These are phyloP conservation scores for Aspergillus terreus DNA, from an alignment of 2,329 filamentous ascomycete species.

Conservation along the genomic window DNA sequence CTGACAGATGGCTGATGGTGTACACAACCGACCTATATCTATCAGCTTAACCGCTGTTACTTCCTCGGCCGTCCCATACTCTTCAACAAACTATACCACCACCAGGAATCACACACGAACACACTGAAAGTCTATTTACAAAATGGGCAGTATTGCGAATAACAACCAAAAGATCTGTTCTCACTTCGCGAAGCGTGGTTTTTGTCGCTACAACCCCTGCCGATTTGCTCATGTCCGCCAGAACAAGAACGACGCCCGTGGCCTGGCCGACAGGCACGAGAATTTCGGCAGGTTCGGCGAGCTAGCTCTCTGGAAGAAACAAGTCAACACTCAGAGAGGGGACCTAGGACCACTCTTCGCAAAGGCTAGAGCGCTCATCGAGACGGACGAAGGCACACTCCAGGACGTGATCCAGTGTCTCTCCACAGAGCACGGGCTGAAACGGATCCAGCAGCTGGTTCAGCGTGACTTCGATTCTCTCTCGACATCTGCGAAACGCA, in stretches of 20 bases:
- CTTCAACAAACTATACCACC: neutral
- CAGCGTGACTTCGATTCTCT: conserved; percentile 4
- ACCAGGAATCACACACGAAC: neutral
- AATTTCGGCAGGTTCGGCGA: neutral
- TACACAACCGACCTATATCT: neutral
- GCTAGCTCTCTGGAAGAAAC: conserved; percentile 6
- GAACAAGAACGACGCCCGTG: neutral
- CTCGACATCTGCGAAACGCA: conserved; percentile 4
- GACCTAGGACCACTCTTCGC: conserved; percentile 19
- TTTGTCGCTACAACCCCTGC: conserved; percentile 6
- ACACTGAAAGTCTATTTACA: neutral
- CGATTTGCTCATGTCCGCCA: conserved; percentile 2
- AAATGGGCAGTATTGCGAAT: neutral
- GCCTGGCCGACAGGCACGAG: neutral
- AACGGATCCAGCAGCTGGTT: conserved; percentile 23
- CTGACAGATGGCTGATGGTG: neutral
- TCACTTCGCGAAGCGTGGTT: conserved; percentile 9
- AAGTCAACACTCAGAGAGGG: conserved; percentile 1
- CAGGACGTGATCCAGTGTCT: conserved; percentile 29
- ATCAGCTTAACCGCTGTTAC: neutral
- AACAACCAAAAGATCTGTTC: conserved; percentile 7
- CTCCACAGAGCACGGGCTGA: conserved; percentile 27
- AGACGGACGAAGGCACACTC: conserved; percentile 15
- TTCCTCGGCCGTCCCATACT: neutral
- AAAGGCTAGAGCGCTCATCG: conserved; percentile 21